Evolutionary conservation across 371 early-diverging fungal genomes (phyloP), one percentile per base, ranked within the genome.

Genomic region (Actinomortierella ambigua): DNA sequence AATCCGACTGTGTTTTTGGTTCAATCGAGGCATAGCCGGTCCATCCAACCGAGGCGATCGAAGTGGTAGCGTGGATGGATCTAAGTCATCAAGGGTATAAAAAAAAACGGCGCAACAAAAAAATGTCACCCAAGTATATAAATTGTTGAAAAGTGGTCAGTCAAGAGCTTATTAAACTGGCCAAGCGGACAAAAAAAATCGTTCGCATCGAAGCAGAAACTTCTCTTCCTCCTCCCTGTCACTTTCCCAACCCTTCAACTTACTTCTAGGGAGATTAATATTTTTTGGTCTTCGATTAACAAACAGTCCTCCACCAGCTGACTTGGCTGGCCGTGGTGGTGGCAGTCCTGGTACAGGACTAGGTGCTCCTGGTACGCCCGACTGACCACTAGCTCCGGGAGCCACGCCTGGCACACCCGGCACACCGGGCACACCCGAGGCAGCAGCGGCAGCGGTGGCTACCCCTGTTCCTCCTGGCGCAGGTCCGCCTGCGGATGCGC

Each of bases 241-340:
- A n/a, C n/a, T n/a, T n/a, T n/a, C n/a, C n/a, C n/a, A n/a, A n/a
- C n/a, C n/a, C n/a, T n/a, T n/a, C n/a, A n/a, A 50, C 68, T 41
- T 69, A 69, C 69, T 65, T 39, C 71, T 46, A 18, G 62, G 51
- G 14, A 70, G 29, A 2, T 65, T 48, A 62, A 65, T 65, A n/a
- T 70, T 70, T 43, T 41, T 65, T 26, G 71, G 62, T 18, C 61
- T 65, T 22, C 56, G 41, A 8, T 41, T 51, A 13, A 70, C 71
- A 59, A 70, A 70, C n/a, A 70, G 53, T 14, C 70, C 70, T 1
- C 63, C 58, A 13, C 65, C 61, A 14, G 50, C 41, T 0, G 57
- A 34, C 47, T 61, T 70, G 40, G 50, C 20, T 6, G 71, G 62
- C 17, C 71, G 61, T 6, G 71, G 65, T 24, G 62, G 71, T 13